Base-by-base conservation (phyloP, 2,329 filamentous ascomycete species). In the Diatrype stigma region DNA sequence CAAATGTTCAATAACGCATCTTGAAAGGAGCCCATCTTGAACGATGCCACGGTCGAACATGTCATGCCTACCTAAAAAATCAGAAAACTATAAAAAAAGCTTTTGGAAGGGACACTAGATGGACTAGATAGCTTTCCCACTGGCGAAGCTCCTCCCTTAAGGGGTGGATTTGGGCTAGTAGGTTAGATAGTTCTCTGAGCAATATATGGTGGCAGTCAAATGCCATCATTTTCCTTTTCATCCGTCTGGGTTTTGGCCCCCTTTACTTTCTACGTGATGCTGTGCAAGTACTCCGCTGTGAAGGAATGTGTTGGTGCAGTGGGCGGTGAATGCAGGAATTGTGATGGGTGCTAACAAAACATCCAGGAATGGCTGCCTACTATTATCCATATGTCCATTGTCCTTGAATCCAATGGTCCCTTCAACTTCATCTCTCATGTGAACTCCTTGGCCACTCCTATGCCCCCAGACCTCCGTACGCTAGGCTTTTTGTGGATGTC, bases 121-220 rank as follows among this genome's bases (percentile, higher is more conserved):
- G 50, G 51, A 42, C 59, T 61, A 49, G 51, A 58, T 54, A 50
- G 51, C 60, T 60, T 52, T 58, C 54, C 51, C 52, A 65, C 59
- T 60, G 52, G 57, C 55, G 23, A 47, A 38, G 50, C 50, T 46
- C 44, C 52, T 52, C 32, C 26, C 21, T 26, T 11, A 14, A 35
- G 45, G 37, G 49, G 49, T 47, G 50, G 32, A 6, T 7, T 16
- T 35, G 53, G 45, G 47, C 58, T 56, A 47, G 63, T 65, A 52
- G 46, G 53, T 57, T 63, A 61, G 54, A 58, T 64, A 61, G 61
- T 60, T 55, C 49, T 62, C 60, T 61, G 59, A 65, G 59, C 60
- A 65, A 63, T 16, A 11, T 23, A 23, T 48, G 57, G 52, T 58
- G 56, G 49, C 54, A 48, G 16, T 51, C 34, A 2, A 42, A 50